Conservation (phyloP, 2,329 filamentous ascomycete genomes). For the Monilinia aucupariae region DNA sequence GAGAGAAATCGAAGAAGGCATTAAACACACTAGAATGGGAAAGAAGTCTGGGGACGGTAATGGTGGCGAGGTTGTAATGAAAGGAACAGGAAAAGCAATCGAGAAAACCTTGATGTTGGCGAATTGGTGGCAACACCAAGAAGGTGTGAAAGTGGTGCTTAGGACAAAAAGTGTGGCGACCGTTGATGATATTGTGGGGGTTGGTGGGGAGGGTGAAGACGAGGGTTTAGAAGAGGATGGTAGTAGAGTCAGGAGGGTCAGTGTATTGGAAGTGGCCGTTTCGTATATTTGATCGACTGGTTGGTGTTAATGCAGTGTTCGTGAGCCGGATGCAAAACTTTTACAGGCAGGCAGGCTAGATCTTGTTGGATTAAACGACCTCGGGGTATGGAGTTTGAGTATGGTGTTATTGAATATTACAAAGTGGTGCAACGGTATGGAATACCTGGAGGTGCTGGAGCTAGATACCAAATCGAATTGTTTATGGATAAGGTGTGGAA, state of each 20-base stretch:
- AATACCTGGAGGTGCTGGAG: background rate
- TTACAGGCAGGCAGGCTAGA: background rate
- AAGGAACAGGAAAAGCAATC: slow-evolving; percentile 34
- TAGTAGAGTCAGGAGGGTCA: slow-evolving; percentile 31
- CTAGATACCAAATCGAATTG: background rate
- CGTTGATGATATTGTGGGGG: slow-evolving; percentile 34
- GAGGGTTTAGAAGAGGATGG: slow-evolving; percentile 21
- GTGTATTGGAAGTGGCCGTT: slow-evolving; percentile 32
- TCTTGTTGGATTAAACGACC: background rate
- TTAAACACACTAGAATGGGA: slow-evolving; percentile 19
- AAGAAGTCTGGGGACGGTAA: slow-evolving; percentile 16
- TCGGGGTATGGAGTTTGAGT: background rate
- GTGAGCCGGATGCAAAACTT: background rate
- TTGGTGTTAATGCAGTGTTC: background rate
- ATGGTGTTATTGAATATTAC: background rate
- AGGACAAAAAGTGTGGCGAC: slow-evolving; percentile 34
- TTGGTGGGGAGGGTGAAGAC: slow-evolving; percentile 17
- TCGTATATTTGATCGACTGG: slow-evolving; percentile 10
- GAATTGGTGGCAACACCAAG: slow-evolving; percentile 29
- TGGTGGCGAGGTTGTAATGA: slow-evolving; percentile 31
- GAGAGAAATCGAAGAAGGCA: slow-evolving; percentile 22
- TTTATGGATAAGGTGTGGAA: background rate
- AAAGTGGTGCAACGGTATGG: background rate
- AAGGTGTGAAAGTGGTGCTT: slow-evolving; percentile 29
- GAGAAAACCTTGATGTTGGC: slow-evolving; percentile 31